Evolutionary conservation across 2,329 filamentous ascomycete genomes (phyloP), one percentile per base, ranked within the genome.

Genomic region (Colletotrichum sp.): DNA sequence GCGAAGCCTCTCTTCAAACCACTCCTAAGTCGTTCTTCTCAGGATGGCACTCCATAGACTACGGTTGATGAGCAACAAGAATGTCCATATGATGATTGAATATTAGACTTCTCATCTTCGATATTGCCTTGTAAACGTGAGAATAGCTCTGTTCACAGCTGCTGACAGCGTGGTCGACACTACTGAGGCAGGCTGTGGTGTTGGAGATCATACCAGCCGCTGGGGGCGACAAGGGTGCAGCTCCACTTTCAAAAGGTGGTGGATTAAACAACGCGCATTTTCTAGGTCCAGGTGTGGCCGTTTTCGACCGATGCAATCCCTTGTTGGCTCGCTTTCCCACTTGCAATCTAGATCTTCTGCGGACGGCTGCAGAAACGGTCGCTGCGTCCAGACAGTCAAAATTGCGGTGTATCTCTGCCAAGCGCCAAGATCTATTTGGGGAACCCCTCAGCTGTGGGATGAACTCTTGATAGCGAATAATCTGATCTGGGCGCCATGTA

Each of bases 401-500:
- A 0, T 52, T 52, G 43, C 43, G 43, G 43, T 52, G 43, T 21
- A 52, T 52, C 43, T 52, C 43, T 21, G 43, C 43, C 43, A 52
- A 52, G 43, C n/a, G 43, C 43, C 43, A 52, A 52, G 43, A 52
- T 21, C 43, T 13, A 52, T 52, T 52, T 52, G n/a, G 0, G 3
- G n/a, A 52, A 13, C 43, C 43, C 43, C 6, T 21, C n/a, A 52
- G 0, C 18, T 48, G 9, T 48, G 18, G 18, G 5, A 48, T 48
- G 18, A 48, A 43, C 0, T 12, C 18, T 10, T 5, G 4, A 0
- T n/a, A 43, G 18, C 39, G 9, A 43, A 48, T 48, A n/a, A 6
- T 10, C 4, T 48, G 1, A 10, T 7, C n/a, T 48, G 4, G 18
- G 3, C n/a, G 18, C 0, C 43, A 12, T 4, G 10, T 6, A 7